Conservation (phyloP, 345 rosid genomes). For the Noccaea caerulescens region DNA sequence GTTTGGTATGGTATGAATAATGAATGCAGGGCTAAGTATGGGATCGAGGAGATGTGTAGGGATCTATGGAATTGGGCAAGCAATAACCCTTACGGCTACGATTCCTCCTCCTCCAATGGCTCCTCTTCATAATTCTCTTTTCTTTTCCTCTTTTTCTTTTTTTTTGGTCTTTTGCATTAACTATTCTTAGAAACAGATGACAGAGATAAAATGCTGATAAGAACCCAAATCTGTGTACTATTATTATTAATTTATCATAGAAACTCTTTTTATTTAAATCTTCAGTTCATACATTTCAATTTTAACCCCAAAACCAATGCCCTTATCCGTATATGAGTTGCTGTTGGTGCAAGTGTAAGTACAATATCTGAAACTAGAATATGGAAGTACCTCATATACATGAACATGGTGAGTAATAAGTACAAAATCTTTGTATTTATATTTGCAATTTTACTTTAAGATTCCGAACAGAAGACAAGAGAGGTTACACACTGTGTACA, state of each 20-base stretch:
- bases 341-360: too few relatives aligned
- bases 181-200: conserved; percentile 3
- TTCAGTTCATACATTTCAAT: not conserved
- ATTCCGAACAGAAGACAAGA: conserved; percentile 27
- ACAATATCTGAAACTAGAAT: not conserved
- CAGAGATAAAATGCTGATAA: conserved; percentile 2
- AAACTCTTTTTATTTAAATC: conserved; percentile 18
- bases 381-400: not conserved
- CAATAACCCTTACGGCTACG: conserved; percentile 92
- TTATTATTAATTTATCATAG: conserved; percentile 25
- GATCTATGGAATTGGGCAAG: conserved; percentile 98
- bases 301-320: too few relatives aligned
- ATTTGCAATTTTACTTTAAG: conserved; percentile 19
- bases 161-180: not conserved
- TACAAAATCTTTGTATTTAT: conserved; percentile 19
- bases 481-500: not conserved
- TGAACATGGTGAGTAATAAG: not conserved
- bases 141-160: not conserved
- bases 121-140: conserved; percentile 23
- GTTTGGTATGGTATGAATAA: conserved; percentile 36
- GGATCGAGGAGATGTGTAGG: conserved; percentile 90
- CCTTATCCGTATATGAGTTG: too few relatives aligned
- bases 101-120: conserved; percentile 49
- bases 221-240: not conserved
- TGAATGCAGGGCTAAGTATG: conserved; percentile 71